These are phyloP conservation scores for Fraxinus quadrangulata DNA, from an alignment of 257 asterid species.

Conservation along the genomic window DNA sequence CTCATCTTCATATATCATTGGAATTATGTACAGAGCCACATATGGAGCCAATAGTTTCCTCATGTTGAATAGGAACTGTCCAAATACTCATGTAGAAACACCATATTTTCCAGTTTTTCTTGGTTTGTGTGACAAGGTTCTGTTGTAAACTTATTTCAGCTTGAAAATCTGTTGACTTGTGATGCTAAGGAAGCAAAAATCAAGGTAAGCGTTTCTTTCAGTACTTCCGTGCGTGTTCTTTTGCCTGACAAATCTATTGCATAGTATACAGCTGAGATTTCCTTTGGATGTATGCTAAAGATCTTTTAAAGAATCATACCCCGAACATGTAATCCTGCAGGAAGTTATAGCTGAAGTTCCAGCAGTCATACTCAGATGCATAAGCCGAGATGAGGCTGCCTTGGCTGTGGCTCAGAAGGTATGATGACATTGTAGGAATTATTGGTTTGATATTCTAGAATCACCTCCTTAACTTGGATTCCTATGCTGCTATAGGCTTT, in stretches of 20 bases:
- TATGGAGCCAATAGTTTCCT: background rate
- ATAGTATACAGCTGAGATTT: background rate
- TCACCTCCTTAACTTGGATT: slow-evolving; percentile 15
- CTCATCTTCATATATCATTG: slow-evolving; percentile 5
- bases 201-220: slow-evolving; percentile 49
- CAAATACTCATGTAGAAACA: background rate
- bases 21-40: slow-evolving; percentile 1
- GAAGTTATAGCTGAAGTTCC: slow-evolving; percentile 93
- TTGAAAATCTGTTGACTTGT: slow-evolving; percentile 63
- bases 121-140: slow-evolving; percentile 27
- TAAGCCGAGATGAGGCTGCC: slow-evolving; percentile 97
- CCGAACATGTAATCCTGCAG: slow-evolving; percentile 38
- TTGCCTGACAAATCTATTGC: background rate
- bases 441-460: slow-evolving; percentile 12
- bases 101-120: slow-evolving; percentile 8
- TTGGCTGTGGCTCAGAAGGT: slow-evolving; percentile 98
- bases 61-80: slow-evolving; percentile 6
- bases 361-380: slow-evolving; percentile 73
- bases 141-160: slow-evolving; percentile 50
- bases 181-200: slow-evolving; percentile 73
- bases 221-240: background rate
- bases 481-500: slow-evolving; percentile 57
- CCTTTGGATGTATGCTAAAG: background rate
- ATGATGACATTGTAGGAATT: slow-evolving; percentile 8
- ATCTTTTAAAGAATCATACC: background rate